Evolutionary conservation across 1,284 basidiomycete genomes (phyloP).

Genomic region (Malassezia arunalokei): DNA sequence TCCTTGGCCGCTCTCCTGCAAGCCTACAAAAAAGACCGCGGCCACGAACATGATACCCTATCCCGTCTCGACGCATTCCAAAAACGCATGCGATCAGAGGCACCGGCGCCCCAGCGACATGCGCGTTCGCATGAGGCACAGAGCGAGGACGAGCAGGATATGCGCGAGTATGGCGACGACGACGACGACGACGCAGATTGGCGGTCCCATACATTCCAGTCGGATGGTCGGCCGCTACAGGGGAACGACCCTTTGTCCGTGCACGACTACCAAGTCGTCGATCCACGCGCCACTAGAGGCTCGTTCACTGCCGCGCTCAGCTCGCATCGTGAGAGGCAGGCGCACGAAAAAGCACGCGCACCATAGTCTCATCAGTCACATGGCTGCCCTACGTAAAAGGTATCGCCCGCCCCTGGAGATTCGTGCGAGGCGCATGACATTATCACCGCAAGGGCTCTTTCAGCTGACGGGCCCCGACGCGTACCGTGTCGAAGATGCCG

Average conservation of each 20-base stretch:
- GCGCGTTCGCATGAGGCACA: too few relatives aligned
- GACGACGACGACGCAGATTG: conserved; percentile 25
- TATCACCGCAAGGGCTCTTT: not conserved
- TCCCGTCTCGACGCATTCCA: not conserved
- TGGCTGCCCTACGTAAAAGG: too few relatives aligned
- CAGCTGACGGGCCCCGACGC: not conserved
- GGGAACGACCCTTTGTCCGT: conserved; percentile 12
- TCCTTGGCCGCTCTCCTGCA: not conserved
- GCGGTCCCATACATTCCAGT: conserved; percentile 22
- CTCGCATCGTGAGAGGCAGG: too few relatives aligned
- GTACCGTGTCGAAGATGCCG: conserved; percentile 20
- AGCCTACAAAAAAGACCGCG: conserved; percentile 1
- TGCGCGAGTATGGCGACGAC: conserved; percentile 31
- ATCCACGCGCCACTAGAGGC: conserved; percentile 16
- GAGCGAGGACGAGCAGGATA: conserved; percentile 16
- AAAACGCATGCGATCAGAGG: not conserved
- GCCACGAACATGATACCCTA: not conserved
- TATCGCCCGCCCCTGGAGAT: too few relatives aligned
- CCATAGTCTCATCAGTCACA: too few relatives aligned
- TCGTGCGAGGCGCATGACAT: too few relatives aligned
- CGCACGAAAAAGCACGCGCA: too few relatives aligned
- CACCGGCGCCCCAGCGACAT: too few relatives aligned
- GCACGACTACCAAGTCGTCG: conserved; percentile 32
- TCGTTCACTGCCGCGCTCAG: not conserved
- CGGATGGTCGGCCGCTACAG: conserved; percentile 19